Evolutionary conservation across 2,329 filamentous ascomycete species (phyloP), one percentile per base, ranked within the genome.

Genomic region (Helminthosporium solani): DNA sequence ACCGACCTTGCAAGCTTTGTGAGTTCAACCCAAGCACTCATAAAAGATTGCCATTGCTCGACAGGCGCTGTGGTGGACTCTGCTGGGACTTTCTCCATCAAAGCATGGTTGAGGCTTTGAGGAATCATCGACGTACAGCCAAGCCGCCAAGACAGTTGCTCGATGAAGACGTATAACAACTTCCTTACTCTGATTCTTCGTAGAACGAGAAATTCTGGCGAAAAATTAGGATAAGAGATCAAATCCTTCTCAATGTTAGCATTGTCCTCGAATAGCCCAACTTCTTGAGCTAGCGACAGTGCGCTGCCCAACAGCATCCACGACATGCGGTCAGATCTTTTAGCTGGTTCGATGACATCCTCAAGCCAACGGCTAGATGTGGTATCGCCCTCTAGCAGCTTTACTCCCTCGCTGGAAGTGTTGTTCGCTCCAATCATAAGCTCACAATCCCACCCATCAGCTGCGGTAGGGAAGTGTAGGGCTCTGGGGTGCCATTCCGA

Each of bases 281-380:
- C 63, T 50, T 80, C 77, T 42, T 80, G 77, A 1, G 77, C 74
- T 11, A 82, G 66, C 2, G 77, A 78, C 19, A 78, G 56, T 0
- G 76, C 79, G 53, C 75, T 77, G 2, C 79, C 79, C 33, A 82
- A 72, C 16, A 81, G 56, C 75, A 81, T 82, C 79, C 79, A 82
- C 1, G 79, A 81, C 78, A 82, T 82, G 2, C 78, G 74, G 54
- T 81, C 79, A 0, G 77, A 81, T 44, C 76, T 68, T 47, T 75
- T 75, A 2, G 78, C 76, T 2, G 78, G 78, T 33, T 79, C 73
- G 33, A 80, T 75, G 28, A 81, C 78, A 51, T 80, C 78, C 37
- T 78, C 73, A 1, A 78, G 64, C 75, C 78, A 80, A 40, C 73
- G 60, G 44, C 69, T 74, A 3, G 70, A 67, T 3, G 60, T 66